Conservation (phyloP, 768 basidiomycete genomes). For the Chalciporus piperatus region DNA sequence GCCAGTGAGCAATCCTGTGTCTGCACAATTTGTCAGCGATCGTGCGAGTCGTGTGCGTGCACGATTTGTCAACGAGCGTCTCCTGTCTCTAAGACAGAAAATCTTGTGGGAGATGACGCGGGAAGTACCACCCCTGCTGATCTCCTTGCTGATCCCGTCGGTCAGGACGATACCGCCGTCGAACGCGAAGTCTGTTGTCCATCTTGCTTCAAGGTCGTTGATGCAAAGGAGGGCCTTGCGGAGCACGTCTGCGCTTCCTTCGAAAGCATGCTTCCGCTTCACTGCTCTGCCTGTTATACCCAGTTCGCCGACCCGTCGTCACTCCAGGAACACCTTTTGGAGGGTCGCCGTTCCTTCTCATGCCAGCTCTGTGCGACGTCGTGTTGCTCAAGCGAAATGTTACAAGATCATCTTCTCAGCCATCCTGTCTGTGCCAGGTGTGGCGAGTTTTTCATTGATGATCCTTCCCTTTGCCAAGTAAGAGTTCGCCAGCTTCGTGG, state of each 20-base stretch:
- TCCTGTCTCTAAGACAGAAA: neutral
- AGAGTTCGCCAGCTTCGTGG: neutral
- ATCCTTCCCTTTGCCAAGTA: conserved; percentile 20
- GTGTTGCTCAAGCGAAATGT: conserved; percentile 24
- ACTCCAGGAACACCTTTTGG: conserved; percentile 17
- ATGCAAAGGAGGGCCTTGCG: conserved; percentile 5
- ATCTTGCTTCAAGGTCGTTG: conserved; percentile 16
- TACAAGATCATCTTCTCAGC: conserved; percentile 23
- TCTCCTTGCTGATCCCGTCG: neutral
- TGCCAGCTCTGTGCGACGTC: conserved; percentile 20
- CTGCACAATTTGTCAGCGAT: conserved; percentile 3
- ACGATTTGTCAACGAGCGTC: neutral
- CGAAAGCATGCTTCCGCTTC: conserved; percentile 8
- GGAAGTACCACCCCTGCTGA: neutral
- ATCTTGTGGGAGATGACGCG: neutral
- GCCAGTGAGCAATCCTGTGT: neutral
- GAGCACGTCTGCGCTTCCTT: conserved; percentile 17
- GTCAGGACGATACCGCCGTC: neutral
- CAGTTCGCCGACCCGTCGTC: conserved; percentile 18
- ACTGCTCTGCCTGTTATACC: conserved; percentile 22
- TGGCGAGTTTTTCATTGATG: conserved; percentile 15
- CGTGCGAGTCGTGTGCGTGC: neutral
- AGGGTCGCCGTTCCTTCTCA: conserved; percentile 8
- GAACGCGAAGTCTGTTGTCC: conserved; percentile 6
- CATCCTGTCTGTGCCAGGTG: conserved; percentile 27